Conservation (phyloP, 1,284 basidiomycete species). For the Polyporus tsugae region DNA sequence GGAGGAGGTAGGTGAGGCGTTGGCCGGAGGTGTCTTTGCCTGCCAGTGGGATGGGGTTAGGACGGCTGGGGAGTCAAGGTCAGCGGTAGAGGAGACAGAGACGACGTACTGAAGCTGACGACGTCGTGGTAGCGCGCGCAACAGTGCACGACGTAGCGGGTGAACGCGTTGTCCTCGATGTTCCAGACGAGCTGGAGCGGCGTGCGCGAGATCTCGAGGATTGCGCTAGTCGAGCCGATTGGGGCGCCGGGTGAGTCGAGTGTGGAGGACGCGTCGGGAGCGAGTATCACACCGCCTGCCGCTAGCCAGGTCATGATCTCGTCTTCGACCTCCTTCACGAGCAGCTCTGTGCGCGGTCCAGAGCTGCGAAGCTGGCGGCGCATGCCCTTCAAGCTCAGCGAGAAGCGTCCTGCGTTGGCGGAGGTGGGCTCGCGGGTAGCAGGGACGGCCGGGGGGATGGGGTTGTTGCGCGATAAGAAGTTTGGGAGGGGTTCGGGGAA, state of each 20-base stretch:
- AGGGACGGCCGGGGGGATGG: slow-evolving; percentile 54
- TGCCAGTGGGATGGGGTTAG: slow-evolving; percentile 38
- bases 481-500: slow-evolving; percentile 79
- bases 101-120: slow-evolving; percentile 79
- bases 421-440: slow-evolving; percentile 57
- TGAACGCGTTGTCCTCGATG: slow-evolving; percentile 71
- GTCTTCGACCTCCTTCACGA: slow-evolving; percentile 72
- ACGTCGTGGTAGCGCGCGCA: slow-evolving; percentile 80
- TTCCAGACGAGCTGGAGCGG: slow-evolving; percentile 76
- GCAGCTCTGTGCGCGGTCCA: slow-evolving; percentile 63
- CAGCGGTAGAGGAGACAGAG: not conserved
- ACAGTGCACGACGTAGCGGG: slow-evolving; percentile 81
- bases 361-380: slow-evolving; percentile 68
- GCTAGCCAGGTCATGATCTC: slow-evolving; percentile 70
- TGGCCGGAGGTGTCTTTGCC: slow-evolving; percentile 72
- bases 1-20: slow-evolving; percentile 79
- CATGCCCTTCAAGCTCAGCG: slow-evolving; percentile 77
- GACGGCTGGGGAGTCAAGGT: not conserved
- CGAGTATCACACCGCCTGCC: slow-evolving; percentile 61
- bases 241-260: slow-evolving; percentile 50
- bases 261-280: slow-evolving; percentile 52
- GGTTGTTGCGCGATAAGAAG: slow-evolving; percentile 67
- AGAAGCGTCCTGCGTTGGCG: slow-evolving; percentile 78
- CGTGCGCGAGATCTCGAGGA: slow-evolving; percentile 70
- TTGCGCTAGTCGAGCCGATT: slow-evolving; percentile 59